Base-by-base conservation (phyloP, 495 filamentous ascomycete genomes). In the Wilcoxina mikolae region DNA sequence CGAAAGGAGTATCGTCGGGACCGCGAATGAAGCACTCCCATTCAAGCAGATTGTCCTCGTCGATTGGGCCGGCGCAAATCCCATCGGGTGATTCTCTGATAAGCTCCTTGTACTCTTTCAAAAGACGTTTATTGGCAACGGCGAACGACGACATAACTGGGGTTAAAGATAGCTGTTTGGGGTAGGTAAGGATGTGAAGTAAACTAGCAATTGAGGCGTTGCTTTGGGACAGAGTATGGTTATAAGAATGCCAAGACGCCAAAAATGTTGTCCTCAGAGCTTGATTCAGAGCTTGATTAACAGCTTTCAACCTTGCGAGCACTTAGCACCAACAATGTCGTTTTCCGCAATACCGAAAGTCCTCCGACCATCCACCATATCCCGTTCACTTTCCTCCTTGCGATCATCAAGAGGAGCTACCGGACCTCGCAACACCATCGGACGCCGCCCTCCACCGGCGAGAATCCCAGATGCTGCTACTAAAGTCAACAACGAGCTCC, bases 1-100 rank as follows among this genome's bases (percentile, higher is more conserved):
- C 93, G 65, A 95, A 99, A 2, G 91, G 91, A 1, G 93, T 99
- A 52, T 81, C 91, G 53, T 90, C 87, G 5, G 93, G 91, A 0
- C 91, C 91, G 70, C 94, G 83, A 61, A 99, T 95, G 53, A 96
- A 71, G 2, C 87, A 89, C 73, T 99, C 91, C 91, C 91, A 99
- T 68, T 85, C 73, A 65, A 94, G 87, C 65, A 96, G 82, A 73
- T 99, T 87, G 69, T 94, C 89, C 74, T 99, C 91, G 54, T 78
- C 81, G 53, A 94, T 77, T 18, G 91, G 91, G 38, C 91, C 93
- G 15, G 93, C 91, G 56, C 84, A 93, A 70, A 99, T 95, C 59
- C 91, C 93, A 45, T 94, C 86, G 10, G 87, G 85, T 1, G 86
- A 82, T 71, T 86, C 85, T 65, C 78, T 83, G 57, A 82, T 82